Evolutionary conservation across 208 protist genomes (phyloP).

Genomic region (Leishmania guyanensis): DNA sequence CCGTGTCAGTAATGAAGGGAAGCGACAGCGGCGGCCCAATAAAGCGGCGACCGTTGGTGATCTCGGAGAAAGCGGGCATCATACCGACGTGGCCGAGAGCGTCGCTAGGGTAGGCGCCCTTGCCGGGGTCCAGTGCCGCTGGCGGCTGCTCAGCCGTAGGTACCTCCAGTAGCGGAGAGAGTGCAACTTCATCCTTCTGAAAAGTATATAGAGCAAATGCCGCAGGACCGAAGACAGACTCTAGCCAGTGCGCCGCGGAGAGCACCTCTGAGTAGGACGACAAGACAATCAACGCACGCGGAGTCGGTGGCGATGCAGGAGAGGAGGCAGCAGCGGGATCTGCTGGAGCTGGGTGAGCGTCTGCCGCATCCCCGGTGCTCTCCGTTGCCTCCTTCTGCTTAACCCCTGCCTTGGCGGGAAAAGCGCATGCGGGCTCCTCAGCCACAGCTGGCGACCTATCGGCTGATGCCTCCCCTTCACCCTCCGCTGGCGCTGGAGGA

Average conservation of each 20-base stretch:
- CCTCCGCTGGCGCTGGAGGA: neutral
- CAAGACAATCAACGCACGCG: conserved; percentile 59
- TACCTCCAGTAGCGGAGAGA: conserved; percentile 27
- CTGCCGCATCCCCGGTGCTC: neutral
- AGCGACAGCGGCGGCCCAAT: conserved; percentile 6
- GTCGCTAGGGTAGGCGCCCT: neutral
- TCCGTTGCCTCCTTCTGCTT: neutral
- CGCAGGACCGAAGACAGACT: conserved; percentile 56
- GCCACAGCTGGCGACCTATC: neutral
- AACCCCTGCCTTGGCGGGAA: neutral
- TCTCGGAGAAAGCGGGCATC: neutral
- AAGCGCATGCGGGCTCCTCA: neutral
- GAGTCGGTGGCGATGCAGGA: conserved; percentile 7
- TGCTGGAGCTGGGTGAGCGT: neutral
- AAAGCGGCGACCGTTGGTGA: neutral
- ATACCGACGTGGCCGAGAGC: neutral
- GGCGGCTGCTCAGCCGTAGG: neutral
- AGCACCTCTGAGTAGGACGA: conserved; percentile 43
- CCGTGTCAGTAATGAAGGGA: conserved; percentile 23
- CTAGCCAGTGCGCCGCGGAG: conserved; percentile 44
- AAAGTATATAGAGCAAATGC: conserved; percentile 59
- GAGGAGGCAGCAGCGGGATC: neutral
- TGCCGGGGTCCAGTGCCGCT: neutral
- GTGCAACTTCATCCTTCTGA: conserved; percentile 25
- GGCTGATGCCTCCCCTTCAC: conserved; percentile 12